These are phyloP conservation scores for Chaetomium globosum DNA, from an alignment of 2,329 filamentous ascomycete genomes.

Conservation along the genomic window DNA sequence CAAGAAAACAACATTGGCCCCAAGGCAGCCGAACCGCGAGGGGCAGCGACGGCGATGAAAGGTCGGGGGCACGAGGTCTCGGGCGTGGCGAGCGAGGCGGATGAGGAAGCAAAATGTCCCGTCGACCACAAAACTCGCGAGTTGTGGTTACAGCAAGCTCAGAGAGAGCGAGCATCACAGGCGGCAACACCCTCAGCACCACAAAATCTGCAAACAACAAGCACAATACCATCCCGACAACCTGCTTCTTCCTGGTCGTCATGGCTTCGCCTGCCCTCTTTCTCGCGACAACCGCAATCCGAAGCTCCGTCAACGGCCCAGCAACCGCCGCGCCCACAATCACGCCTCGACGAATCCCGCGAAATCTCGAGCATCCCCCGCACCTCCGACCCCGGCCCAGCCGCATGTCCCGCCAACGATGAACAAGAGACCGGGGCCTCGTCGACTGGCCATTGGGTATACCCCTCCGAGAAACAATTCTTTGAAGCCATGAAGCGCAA, in stretches of 20 bases:
- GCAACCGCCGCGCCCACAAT: constrained; percentile 17
- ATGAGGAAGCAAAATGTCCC: constrained; percentile 63
- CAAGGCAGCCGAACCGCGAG: background rate
- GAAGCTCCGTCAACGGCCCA: constrained; percentile 29
- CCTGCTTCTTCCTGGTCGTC: constrained; percentile 36
- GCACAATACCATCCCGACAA: constrained; percentile 29
- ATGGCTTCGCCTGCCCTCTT: constrained; percentile 32
- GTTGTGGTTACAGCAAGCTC: constrained; percentile 77
- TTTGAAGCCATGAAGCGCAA: constrained; percentile 97
- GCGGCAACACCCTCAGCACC: constrained; percentile 34
- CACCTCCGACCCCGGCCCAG: constrained; percentile 46
- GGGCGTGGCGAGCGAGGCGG: constrained; percentile 26
- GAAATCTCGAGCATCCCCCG: constrained; percentile 78
- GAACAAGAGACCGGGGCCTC: constrained; percentile 75
- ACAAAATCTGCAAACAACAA: constrained; percentile 37
- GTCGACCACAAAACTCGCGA: constrained; percentile 89
- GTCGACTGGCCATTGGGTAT: constrained; percentile 87
- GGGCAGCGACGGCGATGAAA: constrained; percentile 23
- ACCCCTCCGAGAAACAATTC: constrained; percentile 96
- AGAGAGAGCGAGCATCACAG: constrained; percentile 46
- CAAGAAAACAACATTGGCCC: background rate
- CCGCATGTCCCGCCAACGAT: constrained; percentile 59
- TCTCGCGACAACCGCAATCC: constrained; percentile 33
- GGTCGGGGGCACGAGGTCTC: background rate
- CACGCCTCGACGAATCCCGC: constrained; percentile 58